Conservation (phyloP, 306 rosid species). For the Mimosa bimucronata region DNA sequence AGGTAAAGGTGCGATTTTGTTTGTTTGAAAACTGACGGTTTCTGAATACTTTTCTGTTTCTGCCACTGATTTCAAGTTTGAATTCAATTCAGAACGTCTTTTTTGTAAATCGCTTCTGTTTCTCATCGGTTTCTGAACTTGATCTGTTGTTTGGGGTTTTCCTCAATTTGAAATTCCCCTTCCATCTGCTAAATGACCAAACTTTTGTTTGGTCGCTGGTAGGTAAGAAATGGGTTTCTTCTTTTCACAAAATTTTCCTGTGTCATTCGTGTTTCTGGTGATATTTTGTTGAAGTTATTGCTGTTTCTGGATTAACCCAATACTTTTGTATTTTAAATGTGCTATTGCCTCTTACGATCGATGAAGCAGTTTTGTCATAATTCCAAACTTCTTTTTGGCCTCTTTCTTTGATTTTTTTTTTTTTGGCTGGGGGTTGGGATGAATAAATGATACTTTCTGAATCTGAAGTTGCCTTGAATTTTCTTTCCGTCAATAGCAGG, state of each 20-base stretch:
- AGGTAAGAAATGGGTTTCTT: conserved; percentile 52
- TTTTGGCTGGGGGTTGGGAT: background rate
- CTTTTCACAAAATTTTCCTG: conserved; percentile 11
- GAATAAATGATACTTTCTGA: background rate
- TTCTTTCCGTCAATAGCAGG: background rate
- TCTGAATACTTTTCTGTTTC: background rate
- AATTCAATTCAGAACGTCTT: conserved; percentile 4
- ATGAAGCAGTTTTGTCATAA: conserved; percentile 12
- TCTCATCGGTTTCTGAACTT: conserved; percentile 25
- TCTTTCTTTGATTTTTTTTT: background rate
- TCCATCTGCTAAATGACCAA: conserved; percentile 34
- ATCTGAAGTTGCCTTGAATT: conserved; percentile 1
- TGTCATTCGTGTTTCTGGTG: conserved; percentile 16
- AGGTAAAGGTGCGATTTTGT: conserved; percentile 41
- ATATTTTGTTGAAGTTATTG: conserved; percentile 31
- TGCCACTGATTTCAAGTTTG: background rate
- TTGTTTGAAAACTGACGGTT: conserved; percentile 1
- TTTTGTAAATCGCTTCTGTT: background rate
- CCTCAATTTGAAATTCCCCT: conserved; percentile 19
- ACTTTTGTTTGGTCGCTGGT: conserved; percentile 56
- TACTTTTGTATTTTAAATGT: conserved; percentile 23
- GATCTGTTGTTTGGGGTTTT: conserved; percentile 40
- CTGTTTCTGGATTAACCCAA: background rate
- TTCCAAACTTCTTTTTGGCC: background rate
- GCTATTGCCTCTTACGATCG: conserved; percentile 7